Evolutionary conservation across 2,329 filamentous ascomycete genomes (phyloP).

Genomic region (Fusarium coicis): DNA sequence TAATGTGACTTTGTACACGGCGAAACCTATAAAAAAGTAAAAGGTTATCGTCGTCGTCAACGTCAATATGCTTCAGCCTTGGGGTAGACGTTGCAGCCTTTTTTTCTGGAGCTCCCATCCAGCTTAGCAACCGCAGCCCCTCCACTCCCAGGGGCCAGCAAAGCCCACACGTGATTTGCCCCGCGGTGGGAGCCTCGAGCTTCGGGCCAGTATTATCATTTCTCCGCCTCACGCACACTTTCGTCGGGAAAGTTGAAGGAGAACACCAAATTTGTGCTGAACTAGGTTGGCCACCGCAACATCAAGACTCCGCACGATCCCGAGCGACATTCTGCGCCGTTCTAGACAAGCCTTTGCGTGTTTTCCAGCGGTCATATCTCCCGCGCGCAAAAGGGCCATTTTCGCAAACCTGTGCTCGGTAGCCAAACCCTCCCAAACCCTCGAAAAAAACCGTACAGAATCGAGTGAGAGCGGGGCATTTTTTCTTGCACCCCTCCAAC

Average conservation of each 20-base stretch:
- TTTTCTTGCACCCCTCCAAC: conserved; percentile 50
- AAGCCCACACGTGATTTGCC: conserved; percentile 54
- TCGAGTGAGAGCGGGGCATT: conserved; percentile 51
- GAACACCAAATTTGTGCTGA: conserved; percentile 54
- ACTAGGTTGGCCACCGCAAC: conserved; percentile 43
- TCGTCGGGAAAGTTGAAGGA: conserved; percentile 47
- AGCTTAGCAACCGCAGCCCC: conserved; percentile 42
- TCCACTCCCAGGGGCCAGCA: conserved; percentile 38
- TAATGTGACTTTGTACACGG: conserved; percentile 33
- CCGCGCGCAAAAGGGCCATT: conserved; percentile 35
- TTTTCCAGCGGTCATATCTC: conserved; percentile 33
- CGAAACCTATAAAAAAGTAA: conserved; percentile 38
- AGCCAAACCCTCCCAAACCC: conserved; percentile 32
- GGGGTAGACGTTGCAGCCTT: conserved; percentile 45
- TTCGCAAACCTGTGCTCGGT: conserved; percentile 32
- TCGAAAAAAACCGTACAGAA: conserved; percentile 33
- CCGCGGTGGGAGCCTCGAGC: conserved; percentile 45
- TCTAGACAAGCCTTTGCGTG: conserved; percentile 37
- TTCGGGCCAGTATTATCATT: conserved; percentile 52
- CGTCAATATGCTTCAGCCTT: conserved; percentile 45
- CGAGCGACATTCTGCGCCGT: conserved; percentile 40
- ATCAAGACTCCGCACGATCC: conserved; percentile 45
- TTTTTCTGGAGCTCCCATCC: conserved; percentile 46
- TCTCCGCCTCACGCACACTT: conserved; percentile 55
- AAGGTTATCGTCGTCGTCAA: conserved; percentile 41